Evolutionary conservation across 2,329 filamentous ascomycete species (phyloP).

Genomic region (Talaromyces sp.): DNA sequence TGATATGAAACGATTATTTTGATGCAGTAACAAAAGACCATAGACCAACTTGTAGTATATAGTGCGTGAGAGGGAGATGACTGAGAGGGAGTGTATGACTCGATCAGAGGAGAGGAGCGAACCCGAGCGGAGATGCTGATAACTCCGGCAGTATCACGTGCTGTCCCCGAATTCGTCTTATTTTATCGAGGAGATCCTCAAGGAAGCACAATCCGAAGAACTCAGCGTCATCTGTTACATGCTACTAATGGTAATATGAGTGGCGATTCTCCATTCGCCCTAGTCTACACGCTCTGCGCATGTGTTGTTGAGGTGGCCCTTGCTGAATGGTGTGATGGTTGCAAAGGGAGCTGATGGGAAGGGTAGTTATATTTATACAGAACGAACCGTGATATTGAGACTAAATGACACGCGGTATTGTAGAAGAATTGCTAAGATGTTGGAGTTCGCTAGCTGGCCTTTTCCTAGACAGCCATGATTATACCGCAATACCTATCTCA

Average conservation of each 20-base stretch:
- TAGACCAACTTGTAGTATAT: not conserved
- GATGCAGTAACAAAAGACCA: not conserved
- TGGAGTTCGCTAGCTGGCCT: not conserved
- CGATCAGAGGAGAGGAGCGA: not conserved
- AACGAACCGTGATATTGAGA: not conserved
- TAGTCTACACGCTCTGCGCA: not conserved
- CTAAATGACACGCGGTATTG: not conserved
- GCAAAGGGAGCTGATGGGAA: not conserved
- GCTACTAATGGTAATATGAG: not conserved
- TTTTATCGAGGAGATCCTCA: not conserved
- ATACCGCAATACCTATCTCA: constrained; percentile 16
- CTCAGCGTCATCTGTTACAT: not conserved
- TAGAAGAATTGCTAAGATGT: not conserved
- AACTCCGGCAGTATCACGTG: constrained; percentile 11
- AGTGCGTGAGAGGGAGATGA: not conserved
- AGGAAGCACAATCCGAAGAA: not conserved
- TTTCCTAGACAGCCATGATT: not conserved
- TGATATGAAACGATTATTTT: not conserved
- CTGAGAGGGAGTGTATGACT: not conserved
- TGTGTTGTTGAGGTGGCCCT: not conserved
- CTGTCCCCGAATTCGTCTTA: not conserved
- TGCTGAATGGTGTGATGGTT: not conserved
- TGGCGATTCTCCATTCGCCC: not conserved
- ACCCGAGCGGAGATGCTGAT: not conserved
- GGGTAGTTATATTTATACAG: not conserved